phyloP scores from a whole-genome alignment of 257 asterid species.

The Nicotiana noctiflora region DNA sequence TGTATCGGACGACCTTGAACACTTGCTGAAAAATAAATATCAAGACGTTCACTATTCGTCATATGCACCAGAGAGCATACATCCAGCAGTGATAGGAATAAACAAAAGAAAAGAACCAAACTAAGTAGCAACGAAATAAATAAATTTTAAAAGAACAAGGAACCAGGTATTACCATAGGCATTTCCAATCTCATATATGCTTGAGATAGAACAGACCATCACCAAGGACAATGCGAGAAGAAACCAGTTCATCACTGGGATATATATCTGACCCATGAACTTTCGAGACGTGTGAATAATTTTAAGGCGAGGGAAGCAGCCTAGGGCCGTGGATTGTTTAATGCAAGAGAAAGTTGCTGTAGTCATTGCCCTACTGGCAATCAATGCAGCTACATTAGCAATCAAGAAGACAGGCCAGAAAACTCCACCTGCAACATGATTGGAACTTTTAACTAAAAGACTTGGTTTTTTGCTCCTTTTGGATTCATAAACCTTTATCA shows the following conservation, averaged over 20 bases:
- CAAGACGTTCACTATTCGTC: neutral
- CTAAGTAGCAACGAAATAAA: neutral
- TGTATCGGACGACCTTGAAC: neutral
- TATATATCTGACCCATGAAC: slow-evolving; percentile 95
- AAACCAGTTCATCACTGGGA: slow-evolving; percentile 98
- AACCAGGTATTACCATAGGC: slow-evolving; percentile 71
- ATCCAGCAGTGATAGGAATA: neutral
- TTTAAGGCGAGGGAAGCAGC: slow-evolving; percentile 97
- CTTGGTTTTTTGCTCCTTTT: neutral
- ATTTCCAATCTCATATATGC: slow-evolving; percentile 89
- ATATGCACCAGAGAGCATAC: neutral
- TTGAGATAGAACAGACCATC: slow-evolving; percentile 79
- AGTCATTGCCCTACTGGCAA: slow-evolving; percentile 96
- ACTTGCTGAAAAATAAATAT: neutral
- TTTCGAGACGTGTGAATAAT: slow-evolving; percentile 87
- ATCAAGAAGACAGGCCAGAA: slow-evolving; percentile 91
- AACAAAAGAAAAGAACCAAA: neutral
- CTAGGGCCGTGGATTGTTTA: slow-evolving; percentile 89
- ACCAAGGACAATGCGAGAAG: slow-evolving; percentile 67
- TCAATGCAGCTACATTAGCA: slow-evolving; percentile 85
- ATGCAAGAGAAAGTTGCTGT: slow-evolving; percentile 91
- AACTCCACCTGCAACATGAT: slow-evolving; percentile 66
- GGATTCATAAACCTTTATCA: neutral
- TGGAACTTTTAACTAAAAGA: slow-evolving; percentile 10
- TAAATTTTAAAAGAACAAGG: slow-evolving; percentile 10